phyloP scores from a whole-genome alignment of 495 filamentous ascomycete genomes.

The Xylaria curta region DNA sequence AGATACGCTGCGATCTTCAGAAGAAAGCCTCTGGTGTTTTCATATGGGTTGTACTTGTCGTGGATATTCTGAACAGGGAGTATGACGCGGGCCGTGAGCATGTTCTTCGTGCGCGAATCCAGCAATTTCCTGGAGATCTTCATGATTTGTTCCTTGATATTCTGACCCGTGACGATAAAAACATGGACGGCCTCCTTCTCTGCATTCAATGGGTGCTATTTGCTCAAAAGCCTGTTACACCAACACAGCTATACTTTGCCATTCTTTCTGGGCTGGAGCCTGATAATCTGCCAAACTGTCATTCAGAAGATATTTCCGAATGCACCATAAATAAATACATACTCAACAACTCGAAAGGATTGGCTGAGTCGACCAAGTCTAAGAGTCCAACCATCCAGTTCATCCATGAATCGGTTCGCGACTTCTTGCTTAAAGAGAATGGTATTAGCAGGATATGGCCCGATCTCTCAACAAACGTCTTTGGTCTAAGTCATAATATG shows the following conservation, averaged over 20 bases:
- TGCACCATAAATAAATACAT: neutral
- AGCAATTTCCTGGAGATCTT: neutral
- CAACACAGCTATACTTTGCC: neutral
- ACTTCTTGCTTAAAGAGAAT: neutral
- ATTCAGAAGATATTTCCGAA: neutral
- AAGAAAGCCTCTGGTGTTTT: constrained; percentile 54
- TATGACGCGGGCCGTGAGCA: constrained; percentile 23
- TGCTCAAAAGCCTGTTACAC: neutral
- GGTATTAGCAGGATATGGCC: neutral
- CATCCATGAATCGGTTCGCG: neutral
- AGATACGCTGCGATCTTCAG: constrained; percentile 40
- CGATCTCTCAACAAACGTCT: neutral
- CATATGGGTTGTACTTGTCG: constrained; percentile 56
- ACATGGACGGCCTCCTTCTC: neutral
- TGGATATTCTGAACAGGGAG: constrained; percentile 53
- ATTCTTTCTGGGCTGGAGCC: neutral
- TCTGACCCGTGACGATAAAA: neutral
- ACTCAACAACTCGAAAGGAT: neutral
- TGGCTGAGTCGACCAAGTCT: neutral
- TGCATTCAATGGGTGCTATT: neutral
- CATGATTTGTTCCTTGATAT: neutral
- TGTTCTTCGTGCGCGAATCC: neutral
- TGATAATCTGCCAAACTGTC: neutral
- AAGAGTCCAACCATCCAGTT: neutral
- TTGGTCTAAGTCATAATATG: neutral